phyloP scores from a whole-genome alignment of 179 eudicot genomes.

The Monotropa hypopitys region DNA sequence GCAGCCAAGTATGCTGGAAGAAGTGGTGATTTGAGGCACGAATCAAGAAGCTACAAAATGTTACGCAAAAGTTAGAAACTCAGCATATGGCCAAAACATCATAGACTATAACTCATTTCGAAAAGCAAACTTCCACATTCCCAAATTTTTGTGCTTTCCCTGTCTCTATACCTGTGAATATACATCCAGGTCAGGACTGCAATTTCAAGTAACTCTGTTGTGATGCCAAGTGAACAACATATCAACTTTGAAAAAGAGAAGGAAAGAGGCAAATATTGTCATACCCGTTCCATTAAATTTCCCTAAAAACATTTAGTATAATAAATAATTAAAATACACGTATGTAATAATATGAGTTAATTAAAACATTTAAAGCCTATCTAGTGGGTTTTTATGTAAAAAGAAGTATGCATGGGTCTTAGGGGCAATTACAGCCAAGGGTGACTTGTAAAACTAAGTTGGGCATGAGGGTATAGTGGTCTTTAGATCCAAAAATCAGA shows the following conservation, averaged over 20 bases:
- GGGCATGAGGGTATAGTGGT: too few relatives aligned
- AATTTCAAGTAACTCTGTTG: background rate
- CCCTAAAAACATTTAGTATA: too few relatives aligned
- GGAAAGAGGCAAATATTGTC: too few relatives aligned
- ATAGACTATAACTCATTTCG: background rate
- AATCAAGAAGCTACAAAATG: conserved; percentile 66
- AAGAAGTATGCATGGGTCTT: too few relatives aligned
- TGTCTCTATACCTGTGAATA: background rate
- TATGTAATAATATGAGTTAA: too few relatives aligned
- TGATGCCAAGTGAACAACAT: background rate
- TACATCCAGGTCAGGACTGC: background rate
- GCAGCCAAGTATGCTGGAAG: conserved; percentile 93
- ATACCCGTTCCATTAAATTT: background rate
- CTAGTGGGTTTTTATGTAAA: too few relatives aligned
- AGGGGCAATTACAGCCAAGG: too few relatives aligned
- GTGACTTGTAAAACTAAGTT: too few relatives aligned
- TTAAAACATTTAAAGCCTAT: too few relatives aligned
- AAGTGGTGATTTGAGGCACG: conserved; percentile 82
- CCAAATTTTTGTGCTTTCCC: background rate
- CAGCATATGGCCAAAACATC: background rate
- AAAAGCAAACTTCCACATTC: background rate
- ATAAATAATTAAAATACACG: too few relatives aligned
- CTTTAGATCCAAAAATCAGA: too few relatives aligned
- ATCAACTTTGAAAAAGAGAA: background rate
- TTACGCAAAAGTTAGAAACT: conserved; percentile 4